Percentiles rank a stretch among this genome's conserved stretches.
Conservation (phyloP, 2,329 filamentous ascomycete genomes). For the Raffaelea deltoideospora region DNA sequence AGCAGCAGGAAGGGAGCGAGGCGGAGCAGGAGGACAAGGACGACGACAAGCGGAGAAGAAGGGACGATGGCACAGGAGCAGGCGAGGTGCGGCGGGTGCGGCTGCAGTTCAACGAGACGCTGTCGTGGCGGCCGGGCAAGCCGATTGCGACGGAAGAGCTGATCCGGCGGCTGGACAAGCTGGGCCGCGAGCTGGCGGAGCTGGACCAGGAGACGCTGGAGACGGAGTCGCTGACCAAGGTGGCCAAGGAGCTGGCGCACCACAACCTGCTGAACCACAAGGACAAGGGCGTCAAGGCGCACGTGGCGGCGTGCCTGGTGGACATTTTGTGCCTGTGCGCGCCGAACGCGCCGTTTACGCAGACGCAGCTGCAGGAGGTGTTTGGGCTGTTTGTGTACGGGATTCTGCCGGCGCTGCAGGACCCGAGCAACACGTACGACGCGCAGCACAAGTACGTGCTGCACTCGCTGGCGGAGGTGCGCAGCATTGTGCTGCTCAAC, state of each 20-base stretch:
- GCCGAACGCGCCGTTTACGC: slow-evolving; percentile 86
- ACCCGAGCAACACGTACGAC: slow-evolving; percentile 81
- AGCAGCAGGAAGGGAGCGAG: too few relatives aligned
- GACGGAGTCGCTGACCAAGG: slow-evolving; percentile 65
- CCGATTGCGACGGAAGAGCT: slow-evolving; percentile 74
- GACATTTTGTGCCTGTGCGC: slow-evolving; percentile 88
- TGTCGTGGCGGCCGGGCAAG: slow-evolving; percentile 86
- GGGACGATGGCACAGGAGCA: slow-evolving; percentile 11
- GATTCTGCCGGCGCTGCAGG: slow-evolving; percentile 70
- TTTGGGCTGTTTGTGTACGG: slow-evolving; percentile 77
- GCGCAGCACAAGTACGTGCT: slow-evolving; percentile 86
- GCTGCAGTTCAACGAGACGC: slow-evolving; percentile 68
- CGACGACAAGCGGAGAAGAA: not conserved
- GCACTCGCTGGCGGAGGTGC: slow-evolving; percentile 76
- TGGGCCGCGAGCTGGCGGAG: slow-evolving; percentile 69
- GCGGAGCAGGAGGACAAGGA: not conserved
- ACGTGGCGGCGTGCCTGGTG: slow-evolving; percentile 75
- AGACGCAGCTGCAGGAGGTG: slow-evolving; percentile 86
- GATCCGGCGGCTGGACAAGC: slow-evolving; percentile 61
- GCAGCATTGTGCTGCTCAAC: slow-evolving; percentile 82
- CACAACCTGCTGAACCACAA: slow-evolving; percentile 78
- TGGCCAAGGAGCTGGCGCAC: slow-evolving; percentile 72
- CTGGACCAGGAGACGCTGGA: slow-evolving; percentile 80
- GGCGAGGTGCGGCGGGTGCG: slow-evolving; percentile 21
- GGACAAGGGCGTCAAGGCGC: slow-evolving; percentile 84